Conservation (phyloP, 805 yeast species). For the Yamadazyma paraphyllophila region DNA sequence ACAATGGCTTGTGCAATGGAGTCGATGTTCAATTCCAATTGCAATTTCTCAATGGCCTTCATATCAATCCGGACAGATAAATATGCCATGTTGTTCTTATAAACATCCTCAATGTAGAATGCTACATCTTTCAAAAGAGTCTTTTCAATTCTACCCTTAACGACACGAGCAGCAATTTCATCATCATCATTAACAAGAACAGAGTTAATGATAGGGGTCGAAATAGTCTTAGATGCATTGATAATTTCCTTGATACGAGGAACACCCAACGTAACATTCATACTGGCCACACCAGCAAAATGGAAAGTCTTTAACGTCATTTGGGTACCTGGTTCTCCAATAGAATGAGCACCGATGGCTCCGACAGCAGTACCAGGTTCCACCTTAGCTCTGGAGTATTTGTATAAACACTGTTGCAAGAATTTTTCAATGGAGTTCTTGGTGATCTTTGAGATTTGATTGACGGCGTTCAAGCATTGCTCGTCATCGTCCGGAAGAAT, state of each 20-base stretch:
- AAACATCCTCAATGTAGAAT: constrained; percentile 89
- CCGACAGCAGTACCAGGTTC: constrained; percentile 99
- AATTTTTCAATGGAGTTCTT: constrained; percentile 59
- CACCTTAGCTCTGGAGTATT: constrained; percentile 85
- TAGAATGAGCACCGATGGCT: constrained; percentile 98
- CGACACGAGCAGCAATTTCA: constrained; percentile 98
- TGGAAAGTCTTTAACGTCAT: constrained; percentile 94
- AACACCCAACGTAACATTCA: constrained; percentile 98
- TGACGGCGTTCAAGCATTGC: constrained; percentile 44
- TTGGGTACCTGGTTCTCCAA: constrained; percentile 99
- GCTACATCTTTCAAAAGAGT: constrained; percentile 85
- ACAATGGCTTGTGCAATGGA: constrained; percentile 82
- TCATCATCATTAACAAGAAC: constrained; percentile 89
- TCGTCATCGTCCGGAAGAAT: constrained; percentile 33
- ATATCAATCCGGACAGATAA: constrained; percentile 80
- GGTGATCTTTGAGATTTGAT: constrained; percentile 68
- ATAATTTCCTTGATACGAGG: constrained; percentile 99
- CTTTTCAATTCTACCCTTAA: constrained; percentile 95
- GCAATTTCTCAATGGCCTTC: constrained; percentile 82
- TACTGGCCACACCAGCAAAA: constrained; percentile 99
- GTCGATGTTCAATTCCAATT: constrained; percentile 81
- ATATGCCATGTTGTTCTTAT: constrained; percentile 72
- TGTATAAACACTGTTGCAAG: constrained; percentile 70
- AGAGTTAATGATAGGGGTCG: constrained; percentile 96
- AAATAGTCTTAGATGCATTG: constrained; percentile 91